Conservation (phyloP, 441 rosid species). For the Aleurites moluccanus region DNA sequence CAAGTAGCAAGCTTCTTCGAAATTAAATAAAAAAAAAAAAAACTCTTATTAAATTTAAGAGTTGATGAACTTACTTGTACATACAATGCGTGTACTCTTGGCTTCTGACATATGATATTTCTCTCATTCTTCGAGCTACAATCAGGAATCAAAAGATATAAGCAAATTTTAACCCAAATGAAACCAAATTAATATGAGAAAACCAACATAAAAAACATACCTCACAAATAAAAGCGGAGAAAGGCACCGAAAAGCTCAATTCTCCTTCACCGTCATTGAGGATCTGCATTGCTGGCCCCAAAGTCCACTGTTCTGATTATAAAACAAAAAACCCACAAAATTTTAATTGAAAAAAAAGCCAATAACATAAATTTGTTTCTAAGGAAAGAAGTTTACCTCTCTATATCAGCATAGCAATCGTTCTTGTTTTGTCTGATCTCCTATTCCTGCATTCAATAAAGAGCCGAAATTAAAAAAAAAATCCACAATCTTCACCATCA, state of each 20-base stretch:
- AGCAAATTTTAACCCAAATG: neutral
- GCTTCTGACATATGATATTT: constrained; percentile 67
- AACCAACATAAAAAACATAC: constrained; percentile 7
- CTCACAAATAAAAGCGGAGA: constrained; percentile 71
- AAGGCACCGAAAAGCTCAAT: constrained; percentile 80
- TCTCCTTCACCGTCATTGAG: constrained; percentile 69
- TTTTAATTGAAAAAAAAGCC: neutral
- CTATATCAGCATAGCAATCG: constrained; percentile 77
- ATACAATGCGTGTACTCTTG: constrained; percentile 88
- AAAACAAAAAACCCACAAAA: constrained; percentile 19
- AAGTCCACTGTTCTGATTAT: constrained; percentile 55
- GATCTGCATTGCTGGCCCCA: constrained; percentile 85
- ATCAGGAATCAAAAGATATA: constrained; percentile 1
- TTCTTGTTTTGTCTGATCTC: constrained; percentile 68
- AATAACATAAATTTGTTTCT: neutral
- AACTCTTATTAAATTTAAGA: neutral
- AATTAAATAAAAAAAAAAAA: too few species aligned
- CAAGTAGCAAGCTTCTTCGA: too few species aligned
- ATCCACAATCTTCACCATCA: too few species aligned
- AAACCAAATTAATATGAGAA: neutral
- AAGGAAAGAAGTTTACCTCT: constrained; percentile 37
- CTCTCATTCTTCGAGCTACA: constrained; percentile 93
- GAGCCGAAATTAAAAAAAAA: neutral
- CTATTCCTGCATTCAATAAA: constrained; percentile 42
- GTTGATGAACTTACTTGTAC: constrained; percentile 64